phyloP scores from a whole-genome alignment of 2,329 filamentous ascomycete genomes.

The Parascedosporium putredinis region DNA sequence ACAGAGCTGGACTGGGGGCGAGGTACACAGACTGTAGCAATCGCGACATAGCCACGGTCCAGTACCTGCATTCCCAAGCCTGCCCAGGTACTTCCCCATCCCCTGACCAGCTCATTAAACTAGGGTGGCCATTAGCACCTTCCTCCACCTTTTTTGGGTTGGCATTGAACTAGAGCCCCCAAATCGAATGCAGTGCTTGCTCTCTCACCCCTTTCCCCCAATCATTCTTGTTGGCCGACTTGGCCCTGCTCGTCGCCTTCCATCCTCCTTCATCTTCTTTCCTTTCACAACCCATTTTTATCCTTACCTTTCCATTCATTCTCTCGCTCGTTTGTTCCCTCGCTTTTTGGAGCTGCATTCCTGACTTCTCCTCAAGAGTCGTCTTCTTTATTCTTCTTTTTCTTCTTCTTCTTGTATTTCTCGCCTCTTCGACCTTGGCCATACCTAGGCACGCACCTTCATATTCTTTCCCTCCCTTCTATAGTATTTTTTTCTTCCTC shows the following conservation, averaged over 20 bases:
- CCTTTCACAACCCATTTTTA: background rate
- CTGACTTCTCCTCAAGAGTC: constrained; percentile 11
- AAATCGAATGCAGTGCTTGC: background rate
- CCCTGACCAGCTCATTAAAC: constrained; percentile 21
- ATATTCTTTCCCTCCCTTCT: background rate
- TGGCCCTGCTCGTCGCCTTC: constrained; percentile 8
- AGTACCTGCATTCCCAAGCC: constrained; percentile 8
- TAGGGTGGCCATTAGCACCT: constrained; percentile 20
- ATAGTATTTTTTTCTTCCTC: constrained; percentile 1
- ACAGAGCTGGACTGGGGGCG: background rate
- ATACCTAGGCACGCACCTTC: constrained; percentile 7
- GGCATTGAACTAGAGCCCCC: constrained; percentile 4
- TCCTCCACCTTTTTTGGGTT: constrained; percentile 15
- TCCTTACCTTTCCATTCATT: constrained; percentile 7
- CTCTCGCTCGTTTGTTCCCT: constrained; percentile 9
- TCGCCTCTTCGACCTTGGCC: constrained; percentile 1
- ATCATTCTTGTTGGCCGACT: constrained; percentile 4
- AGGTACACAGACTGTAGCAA: background rate
- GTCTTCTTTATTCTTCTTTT: constrained; percentile 8
- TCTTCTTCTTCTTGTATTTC: constrained; percentile 5
- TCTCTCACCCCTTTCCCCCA: constrained; percentile 8
- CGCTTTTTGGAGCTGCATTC: constrained; percentile 7
- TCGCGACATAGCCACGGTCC: background rate
- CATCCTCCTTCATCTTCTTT: constrained; percentile 5
- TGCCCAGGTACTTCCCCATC: constrained; percentile 5